These are phyloP conservation scores for Stagonosporopsis vannaccii DNA, from an alignment of 2,329 filamentous ascomycete genomes.

Conservation along the genomic window DNA sequence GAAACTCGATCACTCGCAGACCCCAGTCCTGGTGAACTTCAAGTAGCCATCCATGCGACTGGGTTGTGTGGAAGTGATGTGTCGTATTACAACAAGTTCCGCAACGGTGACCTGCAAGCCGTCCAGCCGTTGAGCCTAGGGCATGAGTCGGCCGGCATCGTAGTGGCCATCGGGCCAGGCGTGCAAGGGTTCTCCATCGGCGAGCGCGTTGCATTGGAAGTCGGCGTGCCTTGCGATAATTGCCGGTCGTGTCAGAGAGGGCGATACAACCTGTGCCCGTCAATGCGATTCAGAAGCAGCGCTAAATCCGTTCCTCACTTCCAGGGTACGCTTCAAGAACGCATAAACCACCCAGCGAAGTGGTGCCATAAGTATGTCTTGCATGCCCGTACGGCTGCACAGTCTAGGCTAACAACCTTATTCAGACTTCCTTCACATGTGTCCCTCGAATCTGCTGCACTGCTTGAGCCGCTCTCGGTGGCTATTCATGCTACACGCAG, in stretches of 20 bases:
- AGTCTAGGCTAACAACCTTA: constrained; percentile 40
- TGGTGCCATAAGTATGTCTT: constrained; percentile 55
- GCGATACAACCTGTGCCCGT: constrained; percentile 53
- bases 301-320: constrained; percentile 54
- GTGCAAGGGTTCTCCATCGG: constrained; percentile 50
- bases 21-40: constrained; percentile 66
- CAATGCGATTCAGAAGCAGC: constrained; percentile 54
- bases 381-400: constrained; percentile 36
- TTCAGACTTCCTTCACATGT: constrained; percentile 50
- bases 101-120: constrained; percentile 73
- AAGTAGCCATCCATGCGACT: constrained; percentile 70
- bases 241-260: constrained; percentile 53
- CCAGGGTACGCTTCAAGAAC: constrained; percentile 54
- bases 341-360: constrained; percentile 54
- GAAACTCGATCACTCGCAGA: constrained; percentile 63
- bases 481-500: constrained; percentile 85
- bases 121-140: constrained; percentile 68
- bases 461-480: constrained; percentile 72
- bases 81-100: constrained; percentile 75
- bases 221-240: constrained; percentile 52
- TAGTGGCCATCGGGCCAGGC: constrained; percentile 48
- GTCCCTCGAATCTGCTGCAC: constrained; percentile 48
- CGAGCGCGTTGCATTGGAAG: constrained; percentile 52
- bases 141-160: constrained; percentile 51
- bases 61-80: constrained; percentile 76